Evolutionary conservation across 768 basidiomycete genomes (phyloP).

Genomic region (Polyporus arcularius): DNA sequence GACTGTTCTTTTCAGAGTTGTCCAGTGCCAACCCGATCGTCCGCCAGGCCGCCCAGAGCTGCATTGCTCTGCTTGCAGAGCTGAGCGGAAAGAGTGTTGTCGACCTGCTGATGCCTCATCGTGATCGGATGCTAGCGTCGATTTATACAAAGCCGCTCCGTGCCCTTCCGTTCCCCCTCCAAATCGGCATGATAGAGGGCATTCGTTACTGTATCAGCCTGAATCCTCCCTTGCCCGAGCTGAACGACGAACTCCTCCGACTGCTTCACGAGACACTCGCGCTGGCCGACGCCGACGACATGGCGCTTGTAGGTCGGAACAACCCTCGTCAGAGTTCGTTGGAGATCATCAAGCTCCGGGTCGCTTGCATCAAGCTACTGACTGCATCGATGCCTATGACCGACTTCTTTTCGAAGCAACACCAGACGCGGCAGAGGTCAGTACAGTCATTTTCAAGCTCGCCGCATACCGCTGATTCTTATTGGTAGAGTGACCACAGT

Average conservation of each 20-base stretch:
- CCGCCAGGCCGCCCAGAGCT: conserved; percentile 79
- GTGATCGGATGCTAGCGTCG: conserved; percentile 83
- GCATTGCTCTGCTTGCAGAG: conserved; percentile 76
- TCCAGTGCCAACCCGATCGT: conserved; percentile 85
- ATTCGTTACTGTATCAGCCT: conserved; percentile 91
- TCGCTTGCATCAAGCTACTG: conserved; percentile 90
- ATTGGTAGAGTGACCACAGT: conserved; percentile 80
- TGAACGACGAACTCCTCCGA: conserved; percentile 90
- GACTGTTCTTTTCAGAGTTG: conserved; percentile 86
- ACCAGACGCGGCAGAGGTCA: conserved; percentile 83
- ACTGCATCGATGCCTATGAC: conserved; percentile 94
- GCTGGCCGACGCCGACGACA: conserved; percentile 93
- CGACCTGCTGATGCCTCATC: conserved; percentile 81
- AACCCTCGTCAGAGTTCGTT: conserved; percentile 74
- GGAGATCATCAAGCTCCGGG: conserved; percentile 87
- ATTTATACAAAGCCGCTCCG: conserved; percentile 97
- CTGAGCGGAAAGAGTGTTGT: conserved; percentile 69
- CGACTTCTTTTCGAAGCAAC: conserved; percentile 88
- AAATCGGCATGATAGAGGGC: conserved; percentile 98
- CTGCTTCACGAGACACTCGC: conserved; percentile 93
- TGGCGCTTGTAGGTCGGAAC: conserved; percentile 74
- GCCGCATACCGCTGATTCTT: not conserved
- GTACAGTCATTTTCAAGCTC: conserved; percentile 9
- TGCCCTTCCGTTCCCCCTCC: conserved; percentile 91
- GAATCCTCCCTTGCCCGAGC: conserved; percentile 85